These are phyloP conservation scores for Xerocomus potaroensis DNA, from an alignment of 768 basidiomycete species.

Conservation along the genomic window DNA sequence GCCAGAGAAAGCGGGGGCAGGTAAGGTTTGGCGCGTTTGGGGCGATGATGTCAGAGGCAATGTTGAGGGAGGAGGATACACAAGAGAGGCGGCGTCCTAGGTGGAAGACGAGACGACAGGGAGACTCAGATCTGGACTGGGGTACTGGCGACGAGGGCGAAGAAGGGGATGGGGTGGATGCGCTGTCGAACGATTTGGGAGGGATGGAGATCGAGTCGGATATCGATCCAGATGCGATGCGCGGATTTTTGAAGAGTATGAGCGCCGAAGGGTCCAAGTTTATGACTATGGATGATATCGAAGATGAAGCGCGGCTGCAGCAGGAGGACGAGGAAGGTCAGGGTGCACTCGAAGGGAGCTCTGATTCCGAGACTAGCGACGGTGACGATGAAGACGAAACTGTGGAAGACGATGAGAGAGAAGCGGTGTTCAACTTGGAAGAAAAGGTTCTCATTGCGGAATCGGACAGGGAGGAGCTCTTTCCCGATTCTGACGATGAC, in stretches of 20 bases:
- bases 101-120: constrained; percentile 50
- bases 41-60: constrained; percentile 52
- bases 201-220: constrained; percentile 70
- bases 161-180: constrained; percentile 28
- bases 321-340: constrained; percentile 45
- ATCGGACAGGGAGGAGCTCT: constrained; percentile 19
- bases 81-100: constrained; percentile 34
- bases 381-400: constrained; percentile 31
- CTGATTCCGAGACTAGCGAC: constrained; percentile 26
- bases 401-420: constrained; percentile 35
- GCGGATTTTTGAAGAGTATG: constrained; percentile 49
- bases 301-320: constrained; percentile 46
- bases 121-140: constrained; percentile 69
- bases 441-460: constrained; percentile 43
- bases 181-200: constrained; percentile 29
- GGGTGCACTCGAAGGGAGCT: constrained; percentile 22
- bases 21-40: constrained; percentile 46
- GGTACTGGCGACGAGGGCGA: constrained; percentile 43
- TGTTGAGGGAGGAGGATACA: constrained; percentile 35
- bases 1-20: constrained; percentile 17
- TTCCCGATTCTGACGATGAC: constrained; percentile 32
- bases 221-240: constrained; percentile 47
- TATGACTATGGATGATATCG: constrained; percentile 65
- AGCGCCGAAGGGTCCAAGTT: constrained; percentile 42
- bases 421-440: constrained; percentile 40